These are phyloP conservation scores for Saprolegnia diclina DNA, from an alignment of 352 stramenopile genomes.

Conservation along the genomic window DNA sequence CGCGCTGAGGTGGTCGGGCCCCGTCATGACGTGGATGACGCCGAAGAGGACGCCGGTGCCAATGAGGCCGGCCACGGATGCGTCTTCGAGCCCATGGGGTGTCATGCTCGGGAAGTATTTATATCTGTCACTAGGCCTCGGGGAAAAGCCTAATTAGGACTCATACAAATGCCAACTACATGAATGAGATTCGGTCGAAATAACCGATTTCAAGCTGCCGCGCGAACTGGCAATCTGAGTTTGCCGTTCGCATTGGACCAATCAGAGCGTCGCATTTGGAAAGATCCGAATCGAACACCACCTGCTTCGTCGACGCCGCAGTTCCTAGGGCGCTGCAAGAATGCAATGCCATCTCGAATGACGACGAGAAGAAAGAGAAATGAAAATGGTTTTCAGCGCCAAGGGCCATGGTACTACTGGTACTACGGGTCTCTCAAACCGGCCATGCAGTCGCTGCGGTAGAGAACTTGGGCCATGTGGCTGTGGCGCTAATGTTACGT, in stretches of 20 bases:
- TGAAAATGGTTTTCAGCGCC: too few relatives aligned
- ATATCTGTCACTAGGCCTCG: not conserved
- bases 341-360: too few relatives aligned
- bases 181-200: too few relatives aligned
- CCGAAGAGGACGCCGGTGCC: conserved; percentile 58
- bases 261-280: too few relatives aligned
- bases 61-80: conserved; percentile 31
- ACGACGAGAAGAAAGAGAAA: not conserved
- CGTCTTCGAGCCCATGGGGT: conserved; percentile 1
- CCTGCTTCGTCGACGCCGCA: not conserved
- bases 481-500: too few relatives aligned
- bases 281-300: not conserved
- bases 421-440: too few relatives aligned
- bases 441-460: too few relatives aligned
- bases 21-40: conserved; percentile 56
- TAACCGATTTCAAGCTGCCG: too few relatives aligned
- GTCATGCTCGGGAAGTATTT: not conserved
- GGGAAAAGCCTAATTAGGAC: not conserved
- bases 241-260: not conserved
- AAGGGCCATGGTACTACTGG: too few relatives aligned
- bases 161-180: too few relatives aligned
- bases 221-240: not conserved
- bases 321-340: too few relatives aligned
- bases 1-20: conserved; percentile 80
- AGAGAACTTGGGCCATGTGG: too few relatives aligned